Conservation (phyloP, 2,329 filamentous ascomycete genomes). For the Gnomoniopsis sp. region DNA sequence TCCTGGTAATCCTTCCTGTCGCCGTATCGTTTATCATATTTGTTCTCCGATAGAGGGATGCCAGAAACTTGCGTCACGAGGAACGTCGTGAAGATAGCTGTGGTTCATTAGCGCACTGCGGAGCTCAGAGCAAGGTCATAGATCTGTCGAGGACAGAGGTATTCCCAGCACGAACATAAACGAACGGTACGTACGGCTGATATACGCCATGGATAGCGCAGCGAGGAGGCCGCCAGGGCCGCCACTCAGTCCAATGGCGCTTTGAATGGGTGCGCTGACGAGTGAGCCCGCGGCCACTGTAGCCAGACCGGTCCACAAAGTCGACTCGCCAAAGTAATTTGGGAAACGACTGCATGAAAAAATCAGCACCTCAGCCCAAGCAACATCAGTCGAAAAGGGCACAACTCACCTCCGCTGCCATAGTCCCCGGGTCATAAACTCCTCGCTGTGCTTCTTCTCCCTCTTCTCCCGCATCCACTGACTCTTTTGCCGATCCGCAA, state of each 20-base stretch:
- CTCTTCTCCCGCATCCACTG: slow-evolving; percentile 59
- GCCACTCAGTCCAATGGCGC: slow-evolving; percentile 53
- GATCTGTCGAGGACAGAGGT: no score
- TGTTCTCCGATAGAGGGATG: slow-evolving; percentile 63
- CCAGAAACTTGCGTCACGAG: slow-evolving; percentile 62
- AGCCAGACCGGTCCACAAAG: slow-evolving; percentile 66
- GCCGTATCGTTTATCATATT: slow-evolving; percentile 65
- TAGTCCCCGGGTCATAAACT: slow-evolving; percentile 61
- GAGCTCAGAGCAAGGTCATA: no score
- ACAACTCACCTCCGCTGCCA: slow-evolving; percentile 51
- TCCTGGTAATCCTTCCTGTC: slow-evolving; percentile 62
- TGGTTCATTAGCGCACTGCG: no score
- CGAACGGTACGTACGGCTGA: slow-evolving; percentile 41
- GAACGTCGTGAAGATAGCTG: slow-evolving; percentile 59
- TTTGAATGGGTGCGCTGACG: slow-evolving; percentile 48
- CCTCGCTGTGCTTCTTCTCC: slow-evolving; percentile 63
- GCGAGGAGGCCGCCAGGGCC: slow-evolving; percentile 27
- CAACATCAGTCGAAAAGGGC: no score
- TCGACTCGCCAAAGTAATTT: slow-evolving; percentile 71
- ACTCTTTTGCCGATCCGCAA: slow-evolving; percentile 62
- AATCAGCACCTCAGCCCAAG: neutral
- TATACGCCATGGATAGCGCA: slow-evolving; percentile 43
- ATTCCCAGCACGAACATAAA: no score
- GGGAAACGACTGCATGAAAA: slow-evolving; percentile 49
- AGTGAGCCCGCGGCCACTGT: slow-evolving; percentile 56